Percentiles rank a stretch among this genome's conserved stretches.
Conservation (phyloP, 2,329 filamentous ascomycete genomes). For the Hypoxylon sp. region DNA sequence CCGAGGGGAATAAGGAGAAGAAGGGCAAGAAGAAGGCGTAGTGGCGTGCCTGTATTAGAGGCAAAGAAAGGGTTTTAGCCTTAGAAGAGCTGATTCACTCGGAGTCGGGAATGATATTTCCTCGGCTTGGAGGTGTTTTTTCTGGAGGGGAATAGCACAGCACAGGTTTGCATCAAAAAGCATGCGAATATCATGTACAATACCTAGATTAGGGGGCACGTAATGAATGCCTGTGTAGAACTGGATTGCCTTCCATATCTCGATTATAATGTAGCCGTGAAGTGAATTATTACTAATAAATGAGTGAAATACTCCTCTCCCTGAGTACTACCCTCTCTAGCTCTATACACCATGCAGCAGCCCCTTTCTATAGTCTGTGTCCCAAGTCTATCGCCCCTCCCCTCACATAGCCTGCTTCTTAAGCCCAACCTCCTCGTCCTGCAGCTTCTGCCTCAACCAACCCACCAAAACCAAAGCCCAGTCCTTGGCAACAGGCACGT, state of each 20-base stretch:
- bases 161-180: slow-evolving; percentile 39
- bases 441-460: slow-evolving; percentile 51
- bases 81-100: slow-evolving; percentile 29
- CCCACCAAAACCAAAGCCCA: slow-evolving; percentile 79
- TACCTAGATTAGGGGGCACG: slow-evolving; percentile 42
- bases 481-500: slow-evolving; percentile 83
- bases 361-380: too few species aligned
- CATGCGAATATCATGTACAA: slow-evolving; percentile 46
- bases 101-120: slow-evolving; percentile 20
- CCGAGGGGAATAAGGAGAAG: slow-evolving; percentile 49
- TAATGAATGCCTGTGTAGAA: slow-evolving; percentile 35
- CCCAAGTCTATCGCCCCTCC: not conserved
- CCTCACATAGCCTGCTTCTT: slow-evolving; percentile 32
- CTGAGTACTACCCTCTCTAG: slow-evolving; percentile 14
- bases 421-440: slow-evolving; percentile 25
- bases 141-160: slow-evolving; percentile 24
- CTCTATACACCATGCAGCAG: too few species aligned
- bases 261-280: slow-evolving; percentile 2
- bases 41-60: slow-evolving; percentile 20
- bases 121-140: slow-evolving; percentile 27
- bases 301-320: not conserved
- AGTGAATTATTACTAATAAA: slow-evolving; percentile 12
- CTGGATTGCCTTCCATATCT: slow-evolving; percentile 35
- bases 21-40: slow-evolving; percentile 49
- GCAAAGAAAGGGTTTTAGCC: slow-evolving; percentile 14